Evolutionary conservation across 2,329 filamentous ascomycete genomes (phyloP).

Genomic region (Cyphellophora attinorum): DNA sequence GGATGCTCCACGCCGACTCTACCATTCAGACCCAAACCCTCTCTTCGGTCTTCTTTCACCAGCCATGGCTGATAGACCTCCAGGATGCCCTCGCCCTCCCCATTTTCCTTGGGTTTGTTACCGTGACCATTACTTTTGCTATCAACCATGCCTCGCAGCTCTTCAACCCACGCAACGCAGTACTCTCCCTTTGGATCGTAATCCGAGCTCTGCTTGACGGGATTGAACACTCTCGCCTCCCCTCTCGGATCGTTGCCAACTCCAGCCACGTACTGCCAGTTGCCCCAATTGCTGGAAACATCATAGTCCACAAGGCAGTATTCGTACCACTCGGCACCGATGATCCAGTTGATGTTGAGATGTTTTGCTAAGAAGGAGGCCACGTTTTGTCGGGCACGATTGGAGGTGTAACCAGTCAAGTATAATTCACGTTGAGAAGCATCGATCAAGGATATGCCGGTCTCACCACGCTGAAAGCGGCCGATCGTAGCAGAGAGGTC

Average conservation of each 20-base stretch:
- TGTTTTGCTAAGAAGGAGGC: constrained; percentile 66
- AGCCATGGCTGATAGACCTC: constrained; percentile 64
- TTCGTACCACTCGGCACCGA: constrained; percentile 78
- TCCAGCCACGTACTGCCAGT: constrained; percentile 74
- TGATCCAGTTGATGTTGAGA: constrained; percentile 66
- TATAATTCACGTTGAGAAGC: constrained; percentile 65
- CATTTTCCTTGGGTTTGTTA: no score
- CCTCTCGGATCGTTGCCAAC: constrained; percentile 71
- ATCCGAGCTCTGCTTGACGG: constrained; percentile 69
- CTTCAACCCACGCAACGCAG: constrained; percentile 63
- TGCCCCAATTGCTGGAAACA: constrained; percentile 66
- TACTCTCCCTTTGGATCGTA: constrained; percentile 64
- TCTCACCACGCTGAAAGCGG: constrained; percentile 57
- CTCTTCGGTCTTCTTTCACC: constrained; percentile 48
- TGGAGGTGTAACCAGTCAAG: constrained; percentile 69
- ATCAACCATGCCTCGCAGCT: constrained; percentile 51
- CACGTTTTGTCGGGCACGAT: constrained; percentile 66
- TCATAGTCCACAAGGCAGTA: constrained; percentile 67
- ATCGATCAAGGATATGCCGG: constrained; percentile 68
- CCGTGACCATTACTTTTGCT: no score
- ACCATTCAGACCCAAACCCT: constrained; percentile 45
- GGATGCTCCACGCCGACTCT: constrained; percentile 60
- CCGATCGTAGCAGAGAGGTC: constrained; percentile 40
- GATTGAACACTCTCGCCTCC: constrained; percentile 67
- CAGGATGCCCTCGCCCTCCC: constrained; percentile 16